These are phyloP conservation scores for Claviceps humidiphila DNA, from an alignment of 2,329 filamentous ascomycete species.

Conservation along the genomic window DNA sequence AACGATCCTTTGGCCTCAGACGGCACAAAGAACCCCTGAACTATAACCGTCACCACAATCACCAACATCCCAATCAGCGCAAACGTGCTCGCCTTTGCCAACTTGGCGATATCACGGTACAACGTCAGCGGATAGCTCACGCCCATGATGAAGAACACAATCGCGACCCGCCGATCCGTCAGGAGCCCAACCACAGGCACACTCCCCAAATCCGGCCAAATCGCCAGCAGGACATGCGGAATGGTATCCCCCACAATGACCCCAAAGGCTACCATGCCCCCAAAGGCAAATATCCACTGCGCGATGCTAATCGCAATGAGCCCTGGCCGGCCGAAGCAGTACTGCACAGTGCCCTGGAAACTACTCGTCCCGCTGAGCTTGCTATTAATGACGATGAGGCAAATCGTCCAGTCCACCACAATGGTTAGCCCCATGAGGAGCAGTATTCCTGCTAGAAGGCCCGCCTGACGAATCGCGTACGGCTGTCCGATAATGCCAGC, in stretches of 20 bases:
- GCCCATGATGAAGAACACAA: constrained; percentile 73
- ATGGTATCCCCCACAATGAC: constrained; percentile 96
- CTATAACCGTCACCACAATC: constrained; percentile 77
- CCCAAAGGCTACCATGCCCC: constrained; percentile 95
- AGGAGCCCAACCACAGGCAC: constrained; percentile 72
- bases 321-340: constrained; percentile 82
- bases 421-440: constrained; percentile 70
- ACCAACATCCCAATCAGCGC: constrained; percentile 86
- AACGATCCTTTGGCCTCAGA: constrained; percentile 59
- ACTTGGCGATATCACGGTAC: constrained; percentile 94
- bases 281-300: constrained; percentile 97
- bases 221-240: constrained; percentile 69
- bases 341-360: constrained; percentile 90
- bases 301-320: constrained; percentile 79
- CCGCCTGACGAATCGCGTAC: constrained; percentile 90
- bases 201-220: constrained; percentile 63
- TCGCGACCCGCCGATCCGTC: constrained; percentile 68
- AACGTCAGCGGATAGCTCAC: constrained; percentile 85
- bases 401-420: constrained; percentile 92
- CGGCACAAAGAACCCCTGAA: constrained; percentile 67
- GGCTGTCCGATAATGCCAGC: constrained; percentile 72
- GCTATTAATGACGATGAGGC: constrained; percentile 92
- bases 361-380: constrained; percentile 89
- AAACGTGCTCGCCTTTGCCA: constrained; percentile 90
- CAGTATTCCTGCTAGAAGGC: constrained; percentile 64